phyloP scores from a whole-genome alignment of 176 grass and related monocot genomes.

The Triticum dicoccoides region DNA sequence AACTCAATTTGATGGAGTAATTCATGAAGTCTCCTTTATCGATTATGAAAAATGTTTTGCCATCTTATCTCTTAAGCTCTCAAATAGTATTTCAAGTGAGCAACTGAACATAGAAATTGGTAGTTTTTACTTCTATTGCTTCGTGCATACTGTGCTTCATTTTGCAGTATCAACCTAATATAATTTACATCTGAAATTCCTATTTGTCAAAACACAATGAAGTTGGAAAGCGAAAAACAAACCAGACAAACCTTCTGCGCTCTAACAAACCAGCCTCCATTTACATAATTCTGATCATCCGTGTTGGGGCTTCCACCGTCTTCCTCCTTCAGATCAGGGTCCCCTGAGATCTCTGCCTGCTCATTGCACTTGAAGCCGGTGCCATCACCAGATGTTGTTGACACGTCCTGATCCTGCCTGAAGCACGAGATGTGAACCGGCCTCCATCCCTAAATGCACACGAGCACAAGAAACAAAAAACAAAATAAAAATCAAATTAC shows the following conservation, averaged over 20 bases:
- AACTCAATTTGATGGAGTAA: not conserved
- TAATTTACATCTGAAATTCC: constrained; percentile 4
- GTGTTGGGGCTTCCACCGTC: not conserved
- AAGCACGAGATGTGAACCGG: constrained; percentile 47
- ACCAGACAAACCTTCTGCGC: constrained; percentile 34
- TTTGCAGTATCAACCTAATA: not conserved
- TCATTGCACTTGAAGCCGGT: constrained; percentile 1
- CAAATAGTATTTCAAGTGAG: not conserved
- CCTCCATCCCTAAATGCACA: constrained; percentile 41
- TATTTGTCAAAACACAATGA: not conserved
- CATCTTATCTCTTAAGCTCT: not conserved
- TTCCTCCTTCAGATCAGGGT: not conserved
- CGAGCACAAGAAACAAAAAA: not conserved
- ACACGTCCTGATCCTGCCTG: constrained; percentile 52
- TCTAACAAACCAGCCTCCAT: constrained; percentile 30
- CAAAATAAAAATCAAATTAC: not conserved
- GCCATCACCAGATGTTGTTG: constrained; percentile 20
- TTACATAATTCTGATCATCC: constrained; percentile 10
- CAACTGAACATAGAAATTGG: not conserved
- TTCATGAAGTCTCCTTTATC: not conserved
- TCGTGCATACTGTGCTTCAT: not conserved
- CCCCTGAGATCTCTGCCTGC: not conserved
- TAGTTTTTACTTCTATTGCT: not conserved
- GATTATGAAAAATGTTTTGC: not conserved
- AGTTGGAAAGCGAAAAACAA: not conserved